These are phyloP conservation scores for Phaeoacremonium minimum DNA, from an alignment of 2,329 filamentous ascomycete species.

Conservation along the genomic window DNA sequence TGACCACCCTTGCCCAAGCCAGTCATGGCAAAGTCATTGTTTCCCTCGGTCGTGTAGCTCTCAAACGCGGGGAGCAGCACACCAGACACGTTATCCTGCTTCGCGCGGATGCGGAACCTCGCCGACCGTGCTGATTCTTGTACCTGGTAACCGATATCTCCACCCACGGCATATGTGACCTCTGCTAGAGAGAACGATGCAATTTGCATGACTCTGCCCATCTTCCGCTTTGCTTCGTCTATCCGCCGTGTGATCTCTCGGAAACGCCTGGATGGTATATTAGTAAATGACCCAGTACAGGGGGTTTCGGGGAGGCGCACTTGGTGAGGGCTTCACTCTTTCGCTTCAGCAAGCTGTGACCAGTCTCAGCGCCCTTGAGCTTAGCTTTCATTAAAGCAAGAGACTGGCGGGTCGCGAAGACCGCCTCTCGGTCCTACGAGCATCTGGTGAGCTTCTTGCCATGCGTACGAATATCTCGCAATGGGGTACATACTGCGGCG, in stretches of 20 bases:
- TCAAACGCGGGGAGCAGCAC: slow-evolving; percentile 93
- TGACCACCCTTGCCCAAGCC: slow-evolving; percentile 95
- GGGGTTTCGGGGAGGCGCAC: slow-evolving; percentile 43
- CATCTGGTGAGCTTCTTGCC: too few species aligned
- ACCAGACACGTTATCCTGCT: slow-evolving; percentile 98
- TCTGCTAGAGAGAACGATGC: slow-evolving; percentile 96
- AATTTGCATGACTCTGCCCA: slow-evolving; percentile 99
- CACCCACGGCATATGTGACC: slow-evolving; percentile 94
- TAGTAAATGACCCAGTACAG: slow-evolving; percentile 3
- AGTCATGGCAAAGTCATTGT: slow-evolving; percentile 93
- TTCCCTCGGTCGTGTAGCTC: slow-evolving; percentile 81
- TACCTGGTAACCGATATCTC: slow-evolving; percentile 94
- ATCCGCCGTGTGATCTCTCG: slow-evolving; percentile 96
- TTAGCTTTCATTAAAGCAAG: slow-evolving; percentile 97
- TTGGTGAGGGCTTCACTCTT: slow-evolving; percentile 99
- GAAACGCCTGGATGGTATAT: slow-evolving; percentile 61
- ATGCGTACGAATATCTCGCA: too few species aligned
- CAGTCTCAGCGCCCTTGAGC: slow-evolving; percentile 87
- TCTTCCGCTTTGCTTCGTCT: slow-evolving; percentile 98
- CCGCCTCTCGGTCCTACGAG: slow-evolving; percentile 88
- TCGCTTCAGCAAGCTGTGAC: slow-evolving; percentile 91
- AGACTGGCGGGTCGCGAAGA: slow-evolving; percentile 97
- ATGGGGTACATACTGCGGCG: slow-evolving; percentile 32
- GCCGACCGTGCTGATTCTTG: slow-evolving; percentile 93
- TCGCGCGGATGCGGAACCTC: slow-evolving; percentile 87